These are phyloP conservation scores for Aspergillus transmontanensis DNA, from an alignment of 2,329 filamentous ascomycete species.

Conservation along the genomic window DNA sequence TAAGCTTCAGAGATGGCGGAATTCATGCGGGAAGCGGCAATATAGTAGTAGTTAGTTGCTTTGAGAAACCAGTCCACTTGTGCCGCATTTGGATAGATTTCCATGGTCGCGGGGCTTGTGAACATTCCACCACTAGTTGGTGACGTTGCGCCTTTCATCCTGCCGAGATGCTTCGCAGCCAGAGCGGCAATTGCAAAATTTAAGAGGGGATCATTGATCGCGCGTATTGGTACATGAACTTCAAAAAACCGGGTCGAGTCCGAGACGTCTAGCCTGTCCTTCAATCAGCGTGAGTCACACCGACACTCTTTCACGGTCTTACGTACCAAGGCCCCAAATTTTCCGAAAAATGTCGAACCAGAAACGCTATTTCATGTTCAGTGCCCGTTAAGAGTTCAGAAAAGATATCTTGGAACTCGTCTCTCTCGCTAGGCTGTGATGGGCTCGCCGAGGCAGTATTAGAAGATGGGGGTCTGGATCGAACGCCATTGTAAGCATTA, in stretches of 20 bases:
- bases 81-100: conserved; percentile 51
- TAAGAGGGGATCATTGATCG: conserved; percentile 36
- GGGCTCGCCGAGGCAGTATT: conserved; percentile 14
- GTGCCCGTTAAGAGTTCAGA: conserved; percentile 41
- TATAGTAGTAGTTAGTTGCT: conserved; percentile 63
- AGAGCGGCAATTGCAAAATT: conserved; percentile 42
- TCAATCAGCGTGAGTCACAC: conserved; percentile 14
- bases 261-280: conserved; percentile 40
- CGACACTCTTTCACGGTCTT: not conserved
- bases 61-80: conserved; percentile 62
- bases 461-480: conserved; percentile 8
- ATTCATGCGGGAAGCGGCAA: conserved; percentile 55
- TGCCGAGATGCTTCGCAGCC: conserved; percentile 43
- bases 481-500: conserved; percentile 2
- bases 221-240: conserved; percentile 40
- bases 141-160: conserved; percentile 33
- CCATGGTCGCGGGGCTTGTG: conserved; percentile 52
- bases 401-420: conserved; percentile 38
- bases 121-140: conserved; percentile 26
- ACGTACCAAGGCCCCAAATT: conserved; percentile 39
- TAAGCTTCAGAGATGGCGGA: conserved; percentile 38
- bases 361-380: conserved; percentile 42
- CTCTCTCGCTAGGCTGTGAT: conserved; percentile 28
- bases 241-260: conserved; percentile 44
- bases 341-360: conserved; percentile 41